These are phyloP conservation scores for Apiosordaria backusii DNA, from an alignment of 495 filamentous ascomycete genomes.

Conservation along the genomic window DNA sequence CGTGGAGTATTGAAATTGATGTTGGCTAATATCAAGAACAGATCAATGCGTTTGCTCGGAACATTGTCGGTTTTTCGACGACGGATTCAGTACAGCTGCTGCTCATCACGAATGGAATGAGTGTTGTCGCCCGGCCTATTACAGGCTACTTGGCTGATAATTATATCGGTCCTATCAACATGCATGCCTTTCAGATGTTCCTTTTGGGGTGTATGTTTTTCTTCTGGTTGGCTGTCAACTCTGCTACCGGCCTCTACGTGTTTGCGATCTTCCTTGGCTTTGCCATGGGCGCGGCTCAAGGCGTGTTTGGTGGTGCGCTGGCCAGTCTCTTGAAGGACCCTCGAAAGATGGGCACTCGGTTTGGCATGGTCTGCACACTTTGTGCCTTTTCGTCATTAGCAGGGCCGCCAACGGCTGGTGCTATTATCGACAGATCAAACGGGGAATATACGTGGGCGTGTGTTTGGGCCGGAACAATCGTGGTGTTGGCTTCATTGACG, in stretches of 20 bases:
- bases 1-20: background rate
- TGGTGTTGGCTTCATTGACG: constrained; percentile 27
- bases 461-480: constrained; percentile 41
- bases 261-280: constrained; percentile 43
- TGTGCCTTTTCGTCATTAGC: constrained; percentile 40
- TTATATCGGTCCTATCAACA: constrained; percentile 40
- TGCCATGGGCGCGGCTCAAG: constrained; percentile 38
- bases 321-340: constrained; percentile 40
- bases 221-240: constrained; percentile 38
- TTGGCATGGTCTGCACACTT: constrained; percentile 45
- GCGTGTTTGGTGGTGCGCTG: constrained; percentile 36
- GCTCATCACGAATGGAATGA: constrained; percentile 42
- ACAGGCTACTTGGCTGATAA: constrained; percentile 40
- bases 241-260: constrained; percentile 38
- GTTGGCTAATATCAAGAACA: constrained; percentile 13
- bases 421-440: constrained; percentile 38
- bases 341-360: constrained; percentile 42
- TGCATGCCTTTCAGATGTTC: constrained; percentile 30
- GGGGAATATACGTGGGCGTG: constrained; percentile 40
- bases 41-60: constrained; percentile 41
- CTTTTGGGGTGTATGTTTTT: constrained; percentile 35
- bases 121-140: constrained; percentile 37
- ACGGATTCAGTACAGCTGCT: constrained; percentile 40
- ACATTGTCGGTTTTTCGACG: constrained; percentile 38
- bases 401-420: constrained; percentile 43